Evolutionary conservation across 2,329 filamentous ascomycete species (phyloP).

Genomic region (Pseudofabraea citricarpa): DNA sequence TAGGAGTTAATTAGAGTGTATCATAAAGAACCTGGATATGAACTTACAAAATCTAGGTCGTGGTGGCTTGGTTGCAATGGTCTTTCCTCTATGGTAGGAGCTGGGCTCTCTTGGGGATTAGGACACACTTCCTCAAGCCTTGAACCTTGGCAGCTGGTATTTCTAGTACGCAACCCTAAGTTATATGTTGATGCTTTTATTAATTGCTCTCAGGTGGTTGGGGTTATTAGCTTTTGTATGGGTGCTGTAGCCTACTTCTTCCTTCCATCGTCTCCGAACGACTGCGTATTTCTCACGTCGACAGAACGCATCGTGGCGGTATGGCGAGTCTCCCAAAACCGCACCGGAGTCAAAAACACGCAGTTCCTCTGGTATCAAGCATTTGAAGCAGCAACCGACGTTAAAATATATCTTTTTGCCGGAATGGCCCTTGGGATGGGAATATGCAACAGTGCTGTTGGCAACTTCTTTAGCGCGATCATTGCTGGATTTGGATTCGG

Average conservation of each 20-base stretch:
- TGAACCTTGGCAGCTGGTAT: not conserved
- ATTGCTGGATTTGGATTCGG: constrained; percentile 64
- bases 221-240: not conserved
- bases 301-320: constrained; percentile 59
- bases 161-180: not conserved
- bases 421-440: constrained; percentile 59
- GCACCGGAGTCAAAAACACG: constrained; percentile 55
- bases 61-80: constrained; percentile 2
- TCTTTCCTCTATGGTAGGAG: not conserved
- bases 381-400: constrained; percentile 47
- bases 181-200: no score
- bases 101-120: constrained; percentile 1
- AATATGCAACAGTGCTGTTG: constrained; percentile 59
- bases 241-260: not conserved
- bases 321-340: constrained; percentile 53
- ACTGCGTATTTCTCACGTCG: constrained; percentile 33
- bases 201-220: constrained; percentile 1
- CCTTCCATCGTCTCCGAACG: not conserved
- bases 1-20: no score
- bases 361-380: constrained; percentile 53
- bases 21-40: not conserved
- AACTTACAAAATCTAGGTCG: not conserved
- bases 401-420: constrained; percentile 56
- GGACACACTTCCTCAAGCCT: not conserved
- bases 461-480: constrained; percentile 65